phyloP scores from a whole-genome alignment of 805 yeast genomes.

The Candida parachauliodes region DNA sequence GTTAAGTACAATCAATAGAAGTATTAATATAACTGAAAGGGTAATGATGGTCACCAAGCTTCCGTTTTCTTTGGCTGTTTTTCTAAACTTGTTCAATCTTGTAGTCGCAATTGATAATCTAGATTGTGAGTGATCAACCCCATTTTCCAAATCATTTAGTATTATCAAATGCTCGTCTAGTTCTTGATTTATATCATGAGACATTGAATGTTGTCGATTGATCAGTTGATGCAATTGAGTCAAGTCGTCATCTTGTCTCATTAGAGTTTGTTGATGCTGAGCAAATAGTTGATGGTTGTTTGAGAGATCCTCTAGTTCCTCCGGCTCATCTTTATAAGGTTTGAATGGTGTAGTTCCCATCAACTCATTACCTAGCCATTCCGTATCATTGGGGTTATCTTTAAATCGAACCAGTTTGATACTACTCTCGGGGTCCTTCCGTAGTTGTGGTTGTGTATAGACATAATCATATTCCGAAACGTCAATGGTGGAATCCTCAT shows the following conservation, averaged over 20 bases:
- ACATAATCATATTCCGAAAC: slow-evolving; percentile 27
- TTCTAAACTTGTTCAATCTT: slow-evolving; percentile 28
- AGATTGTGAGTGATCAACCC: slow-evolving; percentile 32
- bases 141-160: slow-evolving; percentile 38
- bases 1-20: slow-evolving; percentile 40
- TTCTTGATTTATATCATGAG: slow-evolving; percentile 34
- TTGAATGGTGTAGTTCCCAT: slow-evolving; percentile 30
- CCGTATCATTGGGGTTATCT: slow-evolving; percentile 23
- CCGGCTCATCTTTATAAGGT: slow-evolving; percentile 34
- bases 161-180: slow-evolving; percentile 40
- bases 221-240: slow-evolving; percentile 33
- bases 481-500: slow-evolving; percentile 26
- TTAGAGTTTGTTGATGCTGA: slow-evolving; percentile 37
- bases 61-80: slow-evolving; percentile 38
- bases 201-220: slow-evolving; percentile 37
- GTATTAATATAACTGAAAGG: slow-evolving; percentile 37
- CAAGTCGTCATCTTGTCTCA: slow-evolving; percentile 36
- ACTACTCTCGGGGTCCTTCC: background rate
- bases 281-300: slow-evolving; percentile 40
- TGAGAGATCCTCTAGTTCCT: background rate
- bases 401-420: slow-evolving; percentile 32
- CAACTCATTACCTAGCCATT: slow-evolving; percentile 23
- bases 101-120: slow-evolving; percentile 30
- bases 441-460: background rate
- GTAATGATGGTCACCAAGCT: slow-evolving; percentile 39